phyloP scores from a whole-genome alignment of 495 filamentous ascomycete genomes.

The Usnea hakonensis region DNA sequence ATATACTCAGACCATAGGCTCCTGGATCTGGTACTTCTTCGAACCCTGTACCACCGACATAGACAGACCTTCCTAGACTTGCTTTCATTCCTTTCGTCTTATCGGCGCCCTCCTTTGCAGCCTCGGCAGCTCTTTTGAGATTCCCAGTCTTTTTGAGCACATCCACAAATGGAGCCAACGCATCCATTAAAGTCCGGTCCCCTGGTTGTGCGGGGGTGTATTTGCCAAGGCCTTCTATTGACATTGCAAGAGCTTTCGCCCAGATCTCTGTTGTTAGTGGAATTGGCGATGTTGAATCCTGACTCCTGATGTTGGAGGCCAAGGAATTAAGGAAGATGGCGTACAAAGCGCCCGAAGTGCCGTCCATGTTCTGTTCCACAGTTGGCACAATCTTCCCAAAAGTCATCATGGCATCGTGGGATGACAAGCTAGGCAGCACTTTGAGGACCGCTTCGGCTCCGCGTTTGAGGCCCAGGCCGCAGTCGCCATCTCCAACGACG shows the following conservation, averaged over 20 bases:
- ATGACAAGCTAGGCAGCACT: conserved; percentile 51
- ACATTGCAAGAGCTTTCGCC: conserved; percentile 64
- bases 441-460: conserved; percentile 80
- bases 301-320: conserved; percentile 60
- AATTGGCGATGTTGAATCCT: conserved; percentile 39
- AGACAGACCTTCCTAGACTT: conserved; percentile 79
- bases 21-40: conserved; percentile 83
- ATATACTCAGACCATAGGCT: conserved; percentile 72
- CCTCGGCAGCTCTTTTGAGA: conserved; percentile 62
- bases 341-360: conserved; percentile 90
- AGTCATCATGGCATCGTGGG: conserved; percentile 62
- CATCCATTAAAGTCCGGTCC: conserved; percentile 87
- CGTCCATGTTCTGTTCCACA: conserved; percentile 89
- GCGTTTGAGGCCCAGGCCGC: conserved; percentile 80
- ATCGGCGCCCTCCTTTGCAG: conserved; percentile 67
- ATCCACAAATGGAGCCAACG: conserved; percentile 79
- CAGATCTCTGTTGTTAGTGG: conserved; percentile 53
- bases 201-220: conserved; percentile 89
- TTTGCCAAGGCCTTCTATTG: conserved; percentile 59
- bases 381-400: conserved; percentile 69
- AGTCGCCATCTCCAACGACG: conserved; percentile 92
- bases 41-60: conserved; percentile 77
- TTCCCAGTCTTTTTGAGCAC: conserved; percentile 54
- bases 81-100: conserved; percentile 87
- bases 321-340: conserved; percentile 94